These are phyloP conservation scores for Emergomyces orientalis DNA, from an alignment of 2,329 filamentous ascomycete genomes.

Conservation along the genomic window DNA sequence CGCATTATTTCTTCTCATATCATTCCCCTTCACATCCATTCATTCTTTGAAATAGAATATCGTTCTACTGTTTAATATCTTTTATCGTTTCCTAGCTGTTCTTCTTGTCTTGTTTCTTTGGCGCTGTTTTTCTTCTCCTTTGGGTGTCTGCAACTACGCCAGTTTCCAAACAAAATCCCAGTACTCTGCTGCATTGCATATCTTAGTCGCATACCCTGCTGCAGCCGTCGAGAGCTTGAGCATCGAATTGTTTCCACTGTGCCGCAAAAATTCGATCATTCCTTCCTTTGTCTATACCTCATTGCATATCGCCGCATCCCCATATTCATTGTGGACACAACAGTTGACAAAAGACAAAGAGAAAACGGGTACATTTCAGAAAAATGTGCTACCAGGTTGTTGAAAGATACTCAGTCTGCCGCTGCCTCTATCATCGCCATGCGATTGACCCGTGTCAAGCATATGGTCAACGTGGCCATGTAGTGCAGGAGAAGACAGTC, in stretches of 20 bases:
- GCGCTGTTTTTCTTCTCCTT: not conserved
- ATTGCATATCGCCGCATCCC: not conserved
- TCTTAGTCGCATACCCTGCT: not conserved
- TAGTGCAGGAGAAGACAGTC: slow-evolving; percentile 63
- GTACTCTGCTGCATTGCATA: not conserved
- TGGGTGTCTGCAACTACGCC: not conserved
- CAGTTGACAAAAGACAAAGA: not conserved
- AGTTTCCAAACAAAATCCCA: not conserved
- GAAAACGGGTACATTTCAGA: not conserved
- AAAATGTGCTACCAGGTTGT: slow-evolving; percentile 79
- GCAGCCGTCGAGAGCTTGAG: not conserved
- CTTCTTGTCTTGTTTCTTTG: not conserved
- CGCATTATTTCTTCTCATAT: not conserved
- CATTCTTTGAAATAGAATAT: not conserved
- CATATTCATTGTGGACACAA: not conserved
- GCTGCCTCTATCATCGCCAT: slow-evolving; percentile 81
- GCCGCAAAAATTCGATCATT: not conserved
- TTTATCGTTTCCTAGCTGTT: not conserved
- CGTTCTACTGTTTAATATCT: not conserved
- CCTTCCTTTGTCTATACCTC: not conserved
- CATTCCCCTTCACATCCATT: not conserved
- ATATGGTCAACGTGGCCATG: slow-evolving; percentile 65
- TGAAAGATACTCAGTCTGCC: slow-evolving; percentile 77
- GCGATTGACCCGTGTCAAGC: slow-evolving; percentile 71
- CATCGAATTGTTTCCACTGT: not conserved